Percentiles rank a stretch among this genome's conserved stretches.
Evolutionary conservation across 768 basidiomycete genomes (phyloP).

Genomic region (Hericium coralloides): DNA sequence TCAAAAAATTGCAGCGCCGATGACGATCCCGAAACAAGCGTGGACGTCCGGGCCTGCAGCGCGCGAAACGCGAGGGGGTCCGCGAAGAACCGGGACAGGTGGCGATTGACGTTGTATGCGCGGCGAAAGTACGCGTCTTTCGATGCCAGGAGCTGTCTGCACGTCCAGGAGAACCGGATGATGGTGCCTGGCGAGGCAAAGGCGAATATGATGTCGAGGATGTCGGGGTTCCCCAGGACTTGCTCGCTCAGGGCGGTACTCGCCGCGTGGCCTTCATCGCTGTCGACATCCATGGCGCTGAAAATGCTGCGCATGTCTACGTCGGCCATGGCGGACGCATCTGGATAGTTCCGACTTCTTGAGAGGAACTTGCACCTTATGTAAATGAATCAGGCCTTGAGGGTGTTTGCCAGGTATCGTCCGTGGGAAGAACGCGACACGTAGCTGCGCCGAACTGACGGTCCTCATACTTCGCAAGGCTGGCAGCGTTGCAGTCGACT

Average conservation of each 20-base stretch:
- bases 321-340: too few relatives aligned
- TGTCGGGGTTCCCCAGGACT: neutral
- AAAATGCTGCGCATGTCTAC: too few relatives aligned
- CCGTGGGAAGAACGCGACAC: too few relatives aligned
- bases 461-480: too few relatives aligned
- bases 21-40: slow-evolving; percentile 43
- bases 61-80: slow-evolving; percentile 30
- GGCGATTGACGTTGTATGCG: slow-evolving; percentile 28
- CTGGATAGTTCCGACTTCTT: too few relatives aligned
- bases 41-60: slow-evolving; percentile 33
- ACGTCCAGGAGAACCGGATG: neutral
- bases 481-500: too few relatives aligned
- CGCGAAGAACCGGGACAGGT: slow-evolving; percentile 28
- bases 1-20: slow-evolving; percentile 45
- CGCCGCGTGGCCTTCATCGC: too few relatives aligned
- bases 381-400: too few relatives aligned
- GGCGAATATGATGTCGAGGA: neutral
- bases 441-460: too few relatives aligned
- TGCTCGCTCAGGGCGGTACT: neutral
- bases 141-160: slow-evolving; percentile 7
- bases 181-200: neutral
- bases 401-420: too few relatives aligned
- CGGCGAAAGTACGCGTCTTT: slow-evolving; percentile 16
- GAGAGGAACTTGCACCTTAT: too few relatives aligned
- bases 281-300: too few relatives aligned